These are phyloP conservation scores for Dicorynia guianensis DNA, from an alignment of 306 rosid species.

Conservation along the genomic window DNA sequence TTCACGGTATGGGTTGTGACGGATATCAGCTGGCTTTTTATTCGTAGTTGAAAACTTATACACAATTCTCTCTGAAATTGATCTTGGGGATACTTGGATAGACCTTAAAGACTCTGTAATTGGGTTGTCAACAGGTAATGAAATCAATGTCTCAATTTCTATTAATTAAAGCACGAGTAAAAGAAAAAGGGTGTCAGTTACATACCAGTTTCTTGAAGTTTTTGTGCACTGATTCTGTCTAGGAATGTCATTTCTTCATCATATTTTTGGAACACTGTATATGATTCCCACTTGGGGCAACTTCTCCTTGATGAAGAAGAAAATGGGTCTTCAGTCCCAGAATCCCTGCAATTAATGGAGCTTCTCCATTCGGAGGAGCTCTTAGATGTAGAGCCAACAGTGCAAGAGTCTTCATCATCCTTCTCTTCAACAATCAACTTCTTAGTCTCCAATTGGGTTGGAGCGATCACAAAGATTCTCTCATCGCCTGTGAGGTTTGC, in stretches of 20 bases:
- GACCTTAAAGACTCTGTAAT: slow-evolving; percentile 76
- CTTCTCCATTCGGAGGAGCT: slow-evolving; percentile 88
- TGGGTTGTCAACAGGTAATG: neutral
- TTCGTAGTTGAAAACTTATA: slow-evolving; percentile 52
- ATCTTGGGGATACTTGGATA: slow-evolving; percentile 75
- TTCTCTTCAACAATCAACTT: slow-evolving; percentile 50
- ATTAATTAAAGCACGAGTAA: neutral
- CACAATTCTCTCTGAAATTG: slow-evolving; percentile 77
- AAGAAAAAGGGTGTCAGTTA: neutral
- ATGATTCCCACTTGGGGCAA: slow-evolving; percentile 94
- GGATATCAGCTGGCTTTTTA: slow-evolving; percentile 50
- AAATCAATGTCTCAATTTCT: neutral
- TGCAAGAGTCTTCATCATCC: slow-evolving; percentile 60
- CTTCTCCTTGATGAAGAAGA: slow-evolving; percentile 86
- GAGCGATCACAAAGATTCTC: slow-evolving; percentile 51
- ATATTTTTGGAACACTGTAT: slow-evolving; percentile 77
- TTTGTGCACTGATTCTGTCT: slow-evolving; percentile 77
- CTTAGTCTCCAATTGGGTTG: slow-evolving; percentile 55
- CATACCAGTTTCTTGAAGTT: slow-evolving; percentile 82
- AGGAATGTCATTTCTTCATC: slow-evolving; percentile 87
- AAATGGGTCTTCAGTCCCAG: slow-evolving; percentile 72
- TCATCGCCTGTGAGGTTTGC: slow-evolving; percentile 51
- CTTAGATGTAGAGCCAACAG: slow-evolving; percentile 70
- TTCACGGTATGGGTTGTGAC: slow-evolving; percentile 71
- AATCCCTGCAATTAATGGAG: slow-evolving; percentile 70